Evolutionary conservation across 257 asterid genomes (phyloP).

Genomic region (Ballota nigra): DNA sequence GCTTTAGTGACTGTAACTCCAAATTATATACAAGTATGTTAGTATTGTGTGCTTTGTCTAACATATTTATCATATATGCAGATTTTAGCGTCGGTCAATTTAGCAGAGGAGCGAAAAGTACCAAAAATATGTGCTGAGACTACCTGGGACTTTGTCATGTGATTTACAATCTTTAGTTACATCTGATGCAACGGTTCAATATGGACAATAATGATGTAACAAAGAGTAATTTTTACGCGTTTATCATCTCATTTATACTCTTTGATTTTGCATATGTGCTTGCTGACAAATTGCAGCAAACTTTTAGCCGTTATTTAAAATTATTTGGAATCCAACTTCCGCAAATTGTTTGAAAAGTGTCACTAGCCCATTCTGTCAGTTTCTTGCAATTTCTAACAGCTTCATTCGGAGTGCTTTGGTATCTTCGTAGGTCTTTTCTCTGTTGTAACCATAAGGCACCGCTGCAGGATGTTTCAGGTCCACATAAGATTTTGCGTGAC

Average conservation of each 20-base stretch:
- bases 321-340: background rate
- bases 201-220: background rate
- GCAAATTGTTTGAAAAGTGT: too few relatives aligned
- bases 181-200: background rate
- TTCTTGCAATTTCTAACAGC: too few relatives aligned
- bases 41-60: slow-evolving; percentile 6
- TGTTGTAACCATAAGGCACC: too few relatives aligned
- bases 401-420: too few relatives aligned
- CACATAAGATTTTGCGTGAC: too few relatives aligned
- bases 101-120: slow-evolving; percentile 62
- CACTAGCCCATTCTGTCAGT: too few relatives aligned
- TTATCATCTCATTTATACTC: background rate
- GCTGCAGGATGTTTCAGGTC: too few relatives aligned
- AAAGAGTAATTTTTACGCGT: background rate
- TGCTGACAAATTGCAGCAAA: background rate
- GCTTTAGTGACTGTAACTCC: background rate
- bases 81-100: slow-evolving; percentile 66
- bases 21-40: background rate
- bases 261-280: background rate
- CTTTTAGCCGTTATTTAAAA: background rate
- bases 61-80: slow-evolving; percentile 30
- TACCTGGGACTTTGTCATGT: slow-evolving; percentile 76
- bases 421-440: too few relatives aligned
- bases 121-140: slow-evolving; percentile 82
- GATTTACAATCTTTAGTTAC: slow-evolving; percentile 25